Evolutionary conservation across 371 early-diverging fungal species (phyloP).

Genomic region (Synchytrium microbalum): DNA sequence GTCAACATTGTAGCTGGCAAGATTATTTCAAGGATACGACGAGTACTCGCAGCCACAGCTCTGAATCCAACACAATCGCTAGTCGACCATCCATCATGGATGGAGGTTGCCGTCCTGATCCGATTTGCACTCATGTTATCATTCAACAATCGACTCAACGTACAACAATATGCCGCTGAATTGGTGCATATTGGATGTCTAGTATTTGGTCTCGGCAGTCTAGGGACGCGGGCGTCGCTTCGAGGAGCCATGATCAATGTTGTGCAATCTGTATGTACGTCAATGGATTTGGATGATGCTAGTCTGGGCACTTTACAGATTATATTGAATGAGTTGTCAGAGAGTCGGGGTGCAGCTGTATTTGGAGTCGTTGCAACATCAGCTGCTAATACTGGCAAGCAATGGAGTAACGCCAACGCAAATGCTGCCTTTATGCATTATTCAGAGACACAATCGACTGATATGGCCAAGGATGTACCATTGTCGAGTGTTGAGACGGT

Average conservation of each 20-base stretch:
- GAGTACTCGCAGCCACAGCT: slow-evolving; percentile 67
- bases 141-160: slow-evolving; percentile 75
- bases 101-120: slow-evolving; percentile 76
- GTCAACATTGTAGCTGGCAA: slow-evolving; percentile 57
- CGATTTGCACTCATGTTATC: slow-evolving; percentile 83
- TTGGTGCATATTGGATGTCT: slow-evolving; percentile 75
- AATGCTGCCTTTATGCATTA: slow-evolving; percentile 62
- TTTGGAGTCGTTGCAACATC: slow-evolving; percentile 53
- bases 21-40: slow-evolving; percentile 69
- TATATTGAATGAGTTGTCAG: slow-evolving; percentile 62
- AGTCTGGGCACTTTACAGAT: slow-evolving; percentile 52
- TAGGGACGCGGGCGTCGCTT: slow-evolving; percentile 75
- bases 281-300: slow-evolving; percentile 46
- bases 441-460: slow-evolving; percentile 50
- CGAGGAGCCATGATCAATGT: slow-evolving; percentile 86
- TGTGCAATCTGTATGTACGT: slow-evolving; percentile 78
- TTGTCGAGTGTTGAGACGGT: slow-evolving; percentile 70
- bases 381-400: background rate
- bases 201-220: slow-evolving; percentile 75
- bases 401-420: slow-evolving; percentile 21
- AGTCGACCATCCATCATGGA: slow-evolving; percentile 77
- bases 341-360: slow-evolving; percentile 63
- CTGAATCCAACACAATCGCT: slow-evolving; percentile 59
- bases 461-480: slow-evolving; percentile 60
- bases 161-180: slow-evolving; percentile 75